A percentile compares a stretch with the other conserved stretches of the same genome.
Evolutionary conservation across 2,329 filamentous ascomycete genomes (phyloP).

Genomic region (Colletotrichum filicis): DNA sequence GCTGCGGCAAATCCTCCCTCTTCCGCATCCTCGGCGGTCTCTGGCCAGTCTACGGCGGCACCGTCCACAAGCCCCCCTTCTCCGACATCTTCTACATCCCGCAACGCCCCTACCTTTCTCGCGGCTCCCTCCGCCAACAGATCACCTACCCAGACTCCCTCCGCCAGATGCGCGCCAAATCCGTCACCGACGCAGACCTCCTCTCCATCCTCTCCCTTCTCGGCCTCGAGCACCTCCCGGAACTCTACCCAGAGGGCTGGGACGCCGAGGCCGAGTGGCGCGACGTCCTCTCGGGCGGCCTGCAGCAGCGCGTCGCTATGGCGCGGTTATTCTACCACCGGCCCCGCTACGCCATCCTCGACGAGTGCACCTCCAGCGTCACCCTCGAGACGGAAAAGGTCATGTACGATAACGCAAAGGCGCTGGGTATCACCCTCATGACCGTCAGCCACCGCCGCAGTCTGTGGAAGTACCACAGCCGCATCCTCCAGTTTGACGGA

Average conservation of each 20-base stretch:
- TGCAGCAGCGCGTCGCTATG: slow-evolving; percentile 98
- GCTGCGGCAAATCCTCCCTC: slow-evolving; percentile 94
- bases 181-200: slow-evolving; percentile 84
- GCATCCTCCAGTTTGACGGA: slow-evolving; percentile 96
- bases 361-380: slow-evolving; percentile 96
- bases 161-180: slow-evolving; percentile 86
- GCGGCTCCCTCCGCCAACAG: slow-evolving; percentile 93
- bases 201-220: slow-evolving; percentile 80
- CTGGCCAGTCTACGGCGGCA: slow-evolving; percentile 97
- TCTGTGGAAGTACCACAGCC: slow-evolving; percentile 95
- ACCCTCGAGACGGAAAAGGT: slow-evolving; percentile 93
- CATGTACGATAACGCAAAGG: slow-evolving; percentile 98
- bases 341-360: slow-evolving; percentile 92
- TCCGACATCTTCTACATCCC: slow-evolving; percentile 98
- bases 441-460: slow-evolving; percentile 92
- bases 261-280: slow-evolving; percentile 97
- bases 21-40: slow-evolving; percentile 96
- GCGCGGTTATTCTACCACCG: slow-evolving; percentile 93
- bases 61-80: slow-evolving; percentile 89
- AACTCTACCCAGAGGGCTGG: slow-evolving; percentile 81
- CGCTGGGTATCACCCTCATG: slow-evolving; percentile 92
- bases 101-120: slow-evolving; percentile 91
- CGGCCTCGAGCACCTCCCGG: slow-evolving; percentile 84
- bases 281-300: slow-evolving; percentile 88
- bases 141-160: slow-evolving; percentile 95